Base-by-base conservation (phyloP, 2,329 filamentous ascomycete species). In the Chaetomiaceae sp. region DNA sequence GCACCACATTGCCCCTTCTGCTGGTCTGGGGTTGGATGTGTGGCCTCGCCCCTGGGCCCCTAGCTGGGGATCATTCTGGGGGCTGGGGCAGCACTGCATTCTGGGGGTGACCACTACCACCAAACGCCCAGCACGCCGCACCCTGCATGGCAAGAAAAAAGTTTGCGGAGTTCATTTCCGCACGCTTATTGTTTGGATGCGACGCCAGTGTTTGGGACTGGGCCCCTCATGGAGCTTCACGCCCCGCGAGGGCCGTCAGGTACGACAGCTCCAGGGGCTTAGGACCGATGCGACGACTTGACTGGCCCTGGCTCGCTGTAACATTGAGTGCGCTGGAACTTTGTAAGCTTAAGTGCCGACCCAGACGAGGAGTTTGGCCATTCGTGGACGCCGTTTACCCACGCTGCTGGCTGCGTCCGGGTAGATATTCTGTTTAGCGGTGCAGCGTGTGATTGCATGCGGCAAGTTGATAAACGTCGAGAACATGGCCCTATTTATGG, bases 401-500 rank as follows among this genome's bases (percentile, higher is more conserved):
- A 44, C 29, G 30, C 38, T 27, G 32, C 22, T 26, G 27, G 15
- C 14, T 42, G 32, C 27, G 8, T 38, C 30, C 12, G 11, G 18
- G n/a, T 26, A 34, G 29, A 32, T 22, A 41, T 30, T 42, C 44
- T 17, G n/a, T 22, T 10, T 37, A n/a, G n/a, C 34, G 30, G 24
- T 37, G 17, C 42, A 39, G 30, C 30, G 49, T 54, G 11, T 47
- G 47, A 49, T 52, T 50, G 47, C 47, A 48, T 52, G 50, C 39
- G 30, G 45, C 45, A 42, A 14, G 20, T 48, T 48, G 38, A 46
- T 19, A 33, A 15, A 6, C 14, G 10, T 44, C 36, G 41, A 34
- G 32, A 40, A 11, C 17, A 5, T 26, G 45, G 17, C 48, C 41
- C 51, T 54, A 54, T 54, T 54, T 54, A 51, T 52, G 47, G 49